Percentiles rank a stretch among this genome's conserved stretches.
phyloP scores from a whole-genome alignment of 1,284 basidiomycete genomes.

The Stygiomarasmius scandens region DNA sequence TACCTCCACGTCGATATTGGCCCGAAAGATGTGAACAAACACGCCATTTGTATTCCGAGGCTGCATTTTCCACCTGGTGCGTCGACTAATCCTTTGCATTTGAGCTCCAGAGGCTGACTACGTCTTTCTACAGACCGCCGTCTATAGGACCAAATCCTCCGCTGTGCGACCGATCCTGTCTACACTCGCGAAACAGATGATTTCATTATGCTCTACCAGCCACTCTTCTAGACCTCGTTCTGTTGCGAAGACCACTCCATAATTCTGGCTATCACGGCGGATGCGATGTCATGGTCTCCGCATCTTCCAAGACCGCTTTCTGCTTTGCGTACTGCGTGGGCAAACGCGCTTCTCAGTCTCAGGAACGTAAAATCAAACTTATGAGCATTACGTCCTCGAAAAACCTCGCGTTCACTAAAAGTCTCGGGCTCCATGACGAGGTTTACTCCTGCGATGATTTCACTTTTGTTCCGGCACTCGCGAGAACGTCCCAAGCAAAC shows the following conservation, averaged over 20 bases:
- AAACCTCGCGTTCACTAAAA: conserved; percentile 56
- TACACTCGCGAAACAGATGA: conserved; percentile 47
- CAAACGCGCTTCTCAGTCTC: conserved; percentile 41
- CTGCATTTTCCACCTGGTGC: conserved; percentile 59
- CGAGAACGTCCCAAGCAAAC: conserved; percentile 19
- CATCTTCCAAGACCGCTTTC: conserved; percentile 69
- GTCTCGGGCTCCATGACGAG: conserved; percentile 55
- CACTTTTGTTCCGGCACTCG: conserved; percentile 22
- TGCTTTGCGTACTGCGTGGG: conserved; percentile 59
- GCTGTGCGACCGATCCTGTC: conserved; percentile 53
- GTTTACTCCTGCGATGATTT: conserved; percentile 54
- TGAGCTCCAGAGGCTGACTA: too few species aligned
- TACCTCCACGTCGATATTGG: conserved; percentile 58
- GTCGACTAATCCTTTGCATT: too few species aligned
- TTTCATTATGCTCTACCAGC: conserved; percentile 65
- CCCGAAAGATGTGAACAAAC: conserved; percentile 49
- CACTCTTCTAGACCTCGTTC: conserved; percentile 69
- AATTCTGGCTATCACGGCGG: conserved; percentile 47
- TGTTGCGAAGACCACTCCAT: conserved; percentile 69
- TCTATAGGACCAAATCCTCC: conserved; percentile 65
- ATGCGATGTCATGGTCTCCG: conserved; percentile 53
- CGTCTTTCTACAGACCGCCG: conserved; percentile 63
- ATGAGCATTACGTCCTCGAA: conserved; percentile 60
- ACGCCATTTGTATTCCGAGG: conserved; percentile 55
- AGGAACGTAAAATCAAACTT: conserved; percentile 38